phyloP scores from a whole-genome alignment of 345 rosid genomes.

The Draba incana region DNA sequence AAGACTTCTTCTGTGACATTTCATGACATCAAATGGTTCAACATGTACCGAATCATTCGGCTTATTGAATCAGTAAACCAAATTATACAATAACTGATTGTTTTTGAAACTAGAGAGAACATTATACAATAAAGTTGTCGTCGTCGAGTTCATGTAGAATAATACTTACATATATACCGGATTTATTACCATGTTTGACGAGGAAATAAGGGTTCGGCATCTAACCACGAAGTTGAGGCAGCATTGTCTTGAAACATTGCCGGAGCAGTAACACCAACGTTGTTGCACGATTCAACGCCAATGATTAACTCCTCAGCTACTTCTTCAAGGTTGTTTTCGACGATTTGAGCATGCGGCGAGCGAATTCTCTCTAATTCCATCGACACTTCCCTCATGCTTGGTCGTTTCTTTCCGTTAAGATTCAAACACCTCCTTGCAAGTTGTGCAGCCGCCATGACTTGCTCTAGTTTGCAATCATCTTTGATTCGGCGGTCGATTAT shows the following conservation, averaged over 20 bases:
- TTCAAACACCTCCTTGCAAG: conserved; percentile 17
- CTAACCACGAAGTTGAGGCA: conserved; percentile 12
- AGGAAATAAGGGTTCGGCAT: not conserved
- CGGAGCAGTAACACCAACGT: not conserved
- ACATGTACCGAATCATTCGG: too few relatives aligned
- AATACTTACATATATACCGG: too few relatives aligned
- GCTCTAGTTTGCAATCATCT: conserved; percentile 8
- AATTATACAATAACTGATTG: too few relatives aligned
- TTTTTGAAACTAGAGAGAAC: too few relatives aligned
- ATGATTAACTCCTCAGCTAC: not conserved
- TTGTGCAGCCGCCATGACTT: conserved; percentile 18
- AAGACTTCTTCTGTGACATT: too few relatives aligned
- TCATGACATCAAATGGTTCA: too few relatives aligned
- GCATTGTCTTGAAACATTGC: not conserved
- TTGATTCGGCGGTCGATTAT: conserved; percentile 11
- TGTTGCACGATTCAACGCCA: not conserved
- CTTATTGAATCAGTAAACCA: too few relatives aligned
- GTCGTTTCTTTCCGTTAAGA: conserved; percentile 5
- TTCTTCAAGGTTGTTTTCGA: not conserved
- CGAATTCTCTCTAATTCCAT: conserved; percentile 19
- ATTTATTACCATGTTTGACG: conserved; percentile 21
- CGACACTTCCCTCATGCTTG: conserved; percentile 10
- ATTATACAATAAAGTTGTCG: not conserved
- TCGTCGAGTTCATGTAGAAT: not conserved
- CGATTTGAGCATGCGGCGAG: too few relatives aligned